These are phyloP conservation scores for Aphanomyces cochlioides DNA, from an alignment of 352 stramenopile genomes.

Conservation along the genomic window DNA sequence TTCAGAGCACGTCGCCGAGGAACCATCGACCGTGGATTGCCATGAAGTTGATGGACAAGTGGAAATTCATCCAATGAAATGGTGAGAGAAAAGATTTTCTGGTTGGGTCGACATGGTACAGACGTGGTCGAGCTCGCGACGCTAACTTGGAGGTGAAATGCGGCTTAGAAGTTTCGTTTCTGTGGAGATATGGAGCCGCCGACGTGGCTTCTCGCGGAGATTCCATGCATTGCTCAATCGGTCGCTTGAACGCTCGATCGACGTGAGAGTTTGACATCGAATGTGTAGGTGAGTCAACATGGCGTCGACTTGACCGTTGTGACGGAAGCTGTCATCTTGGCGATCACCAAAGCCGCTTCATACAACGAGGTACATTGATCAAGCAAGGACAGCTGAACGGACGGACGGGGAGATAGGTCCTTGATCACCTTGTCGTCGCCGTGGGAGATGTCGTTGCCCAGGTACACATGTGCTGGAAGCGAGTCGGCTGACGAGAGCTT, in stretches of 20 bases:
- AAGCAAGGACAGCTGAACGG: no score
- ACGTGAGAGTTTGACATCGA: not conserved
- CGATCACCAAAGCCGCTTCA: not conserved
- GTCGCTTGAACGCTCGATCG: not conserved
- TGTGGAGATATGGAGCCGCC: constrained; percentile 24
- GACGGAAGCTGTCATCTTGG: not conserved
- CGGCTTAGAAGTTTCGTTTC: constrained; percentile 27
- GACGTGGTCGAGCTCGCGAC: no score
- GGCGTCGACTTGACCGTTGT: constrained; percentile 6
- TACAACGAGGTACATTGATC: constrained; percentile 14
- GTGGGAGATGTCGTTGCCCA: not conserved
- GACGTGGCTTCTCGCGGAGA: constrained; percentile 21
- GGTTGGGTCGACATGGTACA: no score
- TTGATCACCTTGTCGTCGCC: not conserved
- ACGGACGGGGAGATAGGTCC: not conserved
- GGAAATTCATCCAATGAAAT: no score
- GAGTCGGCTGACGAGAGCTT: not conserved
- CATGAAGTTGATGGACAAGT: no score
- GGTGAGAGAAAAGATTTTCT: no score
- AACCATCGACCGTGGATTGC: no score
- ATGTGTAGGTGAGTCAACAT: not conserved
- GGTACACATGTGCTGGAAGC: not conserved
- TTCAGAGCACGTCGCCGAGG: no score
- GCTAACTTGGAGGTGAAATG: no score
- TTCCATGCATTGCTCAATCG: constrained; percentile 11